Evolutionary conservation across 169 alveolate genomes (phyloP), one percentile per base, ranked within the genome.

Genomic region (Plasmodium relictum): DNA sequence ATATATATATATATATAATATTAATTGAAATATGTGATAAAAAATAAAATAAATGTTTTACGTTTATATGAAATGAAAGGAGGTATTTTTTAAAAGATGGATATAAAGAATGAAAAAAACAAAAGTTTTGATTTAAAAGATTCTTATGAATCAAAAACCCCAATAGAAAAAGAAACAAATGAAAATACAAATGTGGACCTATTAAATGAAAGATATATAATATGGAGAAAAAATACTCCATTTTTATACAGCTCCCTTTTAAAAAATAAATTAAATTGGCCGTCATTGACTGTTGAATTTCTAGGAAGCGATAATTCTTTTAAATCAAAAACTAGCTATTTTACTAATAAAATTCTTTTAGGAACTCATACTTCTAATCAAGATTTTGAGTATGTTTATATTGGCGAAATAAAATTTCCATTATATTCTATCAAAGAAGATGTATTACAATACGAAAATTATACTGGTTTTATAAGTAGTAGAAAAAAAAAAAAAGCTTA

Each of bases 151-250:
- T 31, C n/a, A 8, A 44, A 70, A 24, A 74, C 54, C 26, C 58
- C 70, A 10, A 44, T 31, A 48, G 73, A 16, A 37, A 54, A 54
- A 48, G 69, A 54, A 18, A 56, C 68, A 6, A 62, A 26, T 22
- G 89, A 39, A 56, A 69, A 70, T 45, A 48, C 74, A 9, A 45
- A 41, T 12, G 73, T 78, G 41, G 89, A 78, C 42, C 62, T 78
- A 37, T 48, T 31, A 10, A 48, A 50, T 56, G 89, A 78, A 39
- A 52, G 76, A 26, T 66, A 78, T 24, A 78, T 78, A 22, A 95
- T 97, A 50, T 98, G 99, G 99, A 97, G 98, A 90, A 95, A 97
- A 80, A 98, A 98, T 90, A 96, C 99, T 4, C 99, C 98, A 54
- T 97, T 97, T 78, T 92, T 98, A 78, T 98, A 98, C 92, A 99